Evolutionary conservation across 805 yeast genomes (phyloP), one percentile per base, ranked within the genome.

Genomic region (Saccharomyces kudriavzevii): DNA sequence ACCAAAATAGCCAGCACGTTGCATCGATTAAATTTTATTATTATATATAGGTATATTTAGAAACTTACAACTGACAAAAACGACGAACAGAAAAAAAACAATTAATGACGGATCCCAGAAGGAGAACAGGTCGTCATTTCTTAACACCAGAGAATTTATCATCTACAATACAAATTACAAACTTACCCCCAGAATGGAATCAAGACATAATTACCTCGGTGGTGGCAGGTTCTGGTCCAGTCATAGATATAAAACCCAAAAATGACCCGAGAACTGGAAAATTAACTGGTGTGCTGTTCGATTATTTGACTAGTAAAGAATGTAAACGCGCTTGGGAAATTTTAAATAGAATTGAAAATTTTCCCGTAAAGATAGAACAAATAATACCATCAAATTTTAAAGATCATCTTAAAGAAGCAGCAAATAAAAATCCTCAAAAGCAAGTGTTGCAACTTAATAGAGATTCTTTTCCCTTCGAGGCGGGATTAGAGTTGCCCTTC

Each of bases 161-260:
- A 2, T 61, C 70, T 11, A 59, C 70, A 1, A 58, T 70, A 17
- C 65, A 61, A 49, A 53, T 68, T 25, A 62, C 64, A 1, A 79
- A 78, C 59, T 71, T 86, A 27, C 94, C 94, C 0, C 78, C 77
- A 58, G 84, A 83, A 56, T 87, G 94, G 94, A 82, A 77, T 56
- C 83, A 79, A 53, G 80, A 79, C 50, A 79, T 77, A 14, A 73
- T 86, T 35, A 79, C 82, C 51, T 79, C 83, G 28, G 79, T 86
- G 10, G 83, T 85, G 25, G 83, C 87, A 52, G 91, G 91, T 1
- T 76, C 87, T 9, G 94, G 94, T 1, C 78, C 80, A 2, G 80
- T 87, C 26, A 82, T 83, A 14, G 88, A 83, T 57, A 84, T 85
- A 8, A 76, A 54, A 2, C 49, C 61, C 2, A 63, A 60, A 53